Conservation (phyloP, 495 filamentous ascomycete genomes). For the Collariella sp. region DNA sequence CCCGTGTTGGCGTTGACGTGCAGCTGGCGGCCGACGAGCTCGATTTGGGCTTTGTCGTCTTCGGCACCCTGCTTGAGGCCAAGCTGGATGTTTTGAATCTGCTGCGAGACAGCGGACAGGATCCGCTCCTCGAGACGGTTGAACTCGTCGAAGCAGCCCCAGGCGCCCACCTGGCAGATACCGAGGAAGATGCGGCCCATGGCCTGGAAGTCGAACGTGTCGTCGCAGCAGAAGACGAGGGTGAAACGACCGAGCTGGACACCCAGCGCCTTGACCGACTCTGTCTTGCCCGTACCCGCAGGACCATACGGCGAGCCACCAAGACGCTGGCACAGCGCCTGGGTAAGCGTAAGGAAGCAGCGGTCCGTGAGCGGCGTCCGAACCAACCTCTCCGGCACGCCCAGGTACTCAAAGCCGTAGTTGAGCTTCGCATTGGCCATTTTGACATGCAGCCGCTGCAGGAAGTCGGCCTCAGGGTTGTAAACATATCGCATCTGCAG, state of each 20-base stretch:
- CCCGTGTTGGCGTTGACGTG: slow-evolving; percentile 84
- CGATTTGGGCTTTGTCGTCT: slow-evolving; percentile 77
- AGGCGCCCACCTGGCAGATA: slow-evolving; percentile 97
- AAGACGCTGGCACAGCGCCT: slow-evolving; percentile 87
- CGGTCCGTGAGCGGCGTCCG: slow-evolving; percentile 93
- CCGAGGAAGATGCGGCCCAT: slow-evolving; percentile 99
- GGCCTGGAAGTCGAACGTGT: slow-evolving; percentile 98
- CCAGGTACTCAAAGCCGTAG: slow-evolving; percentile 97
- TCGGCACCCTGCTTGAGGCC: slow-evolving; percentile 73
- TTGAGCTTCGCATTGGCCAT: slow-evolving; percentile 95
- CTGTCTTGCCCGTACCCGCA: slow-evolving; percentile 98
- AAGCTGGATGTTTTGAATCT: slow-evolving; percentile 97
- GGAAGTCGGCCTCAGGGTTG: slow-evolving; percentile 64
- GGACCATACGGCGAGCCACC: slow-evolving; percentile 97
- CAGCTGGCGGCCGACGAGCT: slow-evolving; percentile 82
- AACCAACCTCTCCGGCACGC: slow-evolving; percentile 90
- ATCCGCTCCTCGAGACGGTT: slow-evolving; percentile 97
- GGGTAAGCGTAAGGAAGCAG: slow-evolving; percentile 94
- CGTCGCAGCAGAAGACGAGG: slow-evolving; percentile 96
- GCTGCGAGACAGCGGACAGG: slow-evolving; percentile 93
- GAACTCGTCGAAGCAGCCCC: slow-evolving; percentile 99
- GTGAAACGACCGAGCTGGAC: slow-evolving; percentile 95
- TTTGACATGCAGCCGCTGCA: slow-evolving; percentile 78
- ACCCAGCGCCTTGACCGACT: slow-evolving; percentile 96
- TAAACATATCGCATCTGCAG: slow-evolving; percentile 98